phyloP scores from a whole-genome alignment of 179 eudicot species.

The Nepenthes alata region DNA sequence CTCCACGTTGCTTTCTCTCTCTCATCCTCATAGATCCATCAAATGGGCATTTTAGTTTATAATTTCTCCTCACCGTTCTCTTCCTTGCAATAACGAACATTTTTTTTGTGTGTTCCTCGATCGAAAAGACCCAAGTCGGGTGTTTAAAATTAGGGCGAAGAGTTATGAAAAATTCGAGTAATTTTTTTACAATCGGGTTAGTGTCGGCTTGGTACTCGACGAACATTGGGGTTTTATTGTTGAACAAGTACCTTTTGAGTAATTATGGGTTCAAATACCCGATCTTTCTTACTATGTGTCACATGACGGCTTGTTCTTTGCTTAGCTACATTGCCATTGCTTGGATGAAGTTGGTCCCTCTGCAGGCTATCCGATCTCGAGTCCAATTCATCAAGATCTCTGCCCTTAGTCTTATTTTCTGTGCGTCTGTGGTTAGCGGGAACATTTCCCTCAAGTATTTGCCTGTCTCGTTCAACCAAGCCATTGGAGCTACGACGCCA shows the following conservation, averaged over 20 bases:
- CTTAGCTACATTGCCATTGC: conserved; percentile 62
- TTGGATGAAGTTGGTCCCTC: conserved; percentile 68
- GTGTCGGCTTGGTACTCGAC: conserved; percentile 65
- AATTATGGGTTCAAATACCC: conserved; percentile 80
- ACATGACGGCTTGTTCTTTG: conserved; percentile 74
- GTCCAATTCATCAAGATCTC: conserved; percentile 63
- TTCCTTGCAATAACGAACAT: not conserved
- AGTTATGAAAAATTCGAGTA: conserved; percentile 31
- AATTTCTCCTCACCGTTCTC: not conserved
- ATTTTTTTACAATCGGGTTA: conserved; percentile 46
- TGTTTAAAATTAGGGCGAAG: conserved; percentile 8
- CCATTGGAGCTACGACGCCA: conserved; percentile 85
- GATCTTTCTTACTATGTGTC: conserved; percentile 74
- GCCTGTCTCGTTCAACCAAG: conserved; percentile 78
- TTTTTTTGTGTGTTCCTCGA: too few relatives aligned
- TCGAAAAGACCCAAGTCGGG: conserved; percentile 1
- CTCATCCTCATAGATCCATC: not conserved
- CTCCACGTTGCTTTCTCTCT: not conserved
- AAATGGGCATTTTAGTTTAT: not conserved
- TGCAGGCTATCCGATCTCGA: conserved; percentile 60
- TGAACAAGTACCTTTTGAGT: conserved; percentile 60
- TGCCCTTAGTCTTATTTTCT: conserved; percentile 55
- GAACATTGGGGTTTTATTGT: conserved; percentile 60
- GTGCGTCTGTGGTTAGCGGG: conserved; percentile 72
- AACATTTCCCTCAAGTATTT: conserved; percentile 56